Evolutionary conservation across 805 yeast genomes (phyloP).

Genomic region (Clavispora vitiphila): DNA sequence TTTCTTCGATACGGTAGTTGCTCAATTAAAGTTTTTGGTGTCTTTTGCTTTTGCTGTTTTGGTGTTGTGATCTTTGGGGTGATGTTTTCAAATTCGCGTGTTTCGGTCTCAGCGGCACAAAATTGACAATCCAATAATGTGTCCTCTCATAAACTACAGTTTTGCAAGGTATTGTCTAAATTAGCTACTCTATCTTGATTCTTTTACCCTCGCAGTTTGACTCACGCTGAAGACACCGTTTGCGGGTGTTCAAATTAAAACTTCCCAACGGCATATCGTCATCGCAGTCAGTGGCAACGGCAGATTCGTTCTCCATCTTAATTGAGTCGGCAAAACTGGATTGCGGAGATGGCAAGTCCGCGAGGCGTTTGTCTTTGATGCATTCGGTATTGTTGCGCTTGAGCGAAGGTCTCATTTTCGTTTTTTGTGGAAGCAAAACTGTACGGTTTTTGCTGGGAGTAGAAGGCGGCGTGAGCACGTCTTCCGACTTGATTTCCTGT

Average conservation of each 20-base stretch:
- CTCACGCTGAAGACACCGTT: background rate
- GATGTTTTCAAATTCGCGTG: no score
- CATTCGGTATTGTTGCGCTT: constrained; percentile 9
- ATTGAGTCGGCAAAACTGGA: constrained; percentile 26
- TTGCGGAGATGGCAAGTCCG: constrained; percentile 30
- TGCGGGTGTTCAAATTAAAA: background rate
- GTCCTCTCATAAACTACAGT: no score
- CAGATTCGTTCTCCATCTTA: constrained; percentile 13
- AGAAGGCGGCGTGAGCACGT: constrained; percentile 28
- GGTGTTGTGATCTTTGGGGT: no score
- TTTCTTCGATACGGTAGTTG: no score
- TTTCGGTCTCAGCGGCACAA: no score
- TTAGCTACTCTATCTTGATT: background rate
- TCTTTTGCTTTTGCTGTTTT: no score
- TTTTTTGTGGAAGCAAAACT: constrained; percentile 10
- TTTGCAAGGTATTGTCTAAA: background rate
- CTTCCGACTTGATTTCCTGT: constrained; percentile 8
- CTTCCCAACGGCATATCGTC: constrained; percentile 5
- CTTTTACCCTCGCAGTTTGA: background rate
- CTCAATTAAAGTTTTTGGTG: no score
- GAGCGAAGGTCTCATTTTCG: constrained; percentile 13
- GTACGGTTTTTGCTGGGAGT: constrained; percentile 27
- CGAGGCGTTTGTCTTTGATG: constrained; percentile 1
- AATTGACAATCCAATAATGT: no score
- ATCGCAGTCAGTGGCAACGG: constrained; percentile 12